Conservation (phyloP, 768 basidiomycete genomes). For the Auriculariales sp. region DNA sequence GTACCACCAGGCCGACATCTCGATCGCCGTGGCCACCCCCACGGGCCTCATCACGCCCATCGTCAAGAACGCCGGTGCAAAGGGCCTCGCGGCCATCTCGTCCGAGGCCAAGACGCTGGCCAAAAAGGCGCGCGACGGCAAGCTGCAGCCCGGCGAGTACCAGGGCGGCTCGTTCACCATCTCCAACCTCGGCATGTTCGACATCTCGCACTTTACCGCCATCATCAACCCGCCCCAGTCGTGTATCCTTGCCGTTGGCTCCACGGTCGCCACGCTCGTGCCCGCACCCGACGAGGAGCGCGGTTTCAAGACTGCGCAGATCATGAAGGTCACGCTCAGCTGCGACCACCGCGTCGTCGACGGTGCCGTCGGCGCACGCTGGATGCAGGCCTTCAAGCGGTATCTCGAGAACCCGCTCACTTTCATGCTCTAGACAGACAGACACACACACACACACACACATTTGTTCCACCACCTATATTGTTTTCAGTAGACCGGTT, state of each 20-base stretch:
- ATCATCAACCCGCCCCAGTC: slow-evolving; percentile 99
- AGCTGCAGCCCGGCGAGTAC: slow-evolving; percentile 88
- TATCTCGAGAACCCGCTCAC: slow-evolving; percentile 95
- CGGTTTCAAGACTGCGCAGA: slow-evolving; percentile 83
- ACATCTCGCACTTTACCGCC: slow-evolving; percentile 88
- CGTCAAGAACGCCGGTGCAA: slow-evolving; percentile 80
- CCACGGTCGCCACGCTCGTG: slow-evolving; percentile 72
- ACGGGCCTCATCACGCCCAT: slow-evolving; percentile 96
- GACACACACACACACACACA: too few relatives aligned
- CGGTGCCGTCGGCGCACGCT: slow-evolving; percentile 87
- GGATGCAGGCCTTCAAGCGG: slow-evolving; percentile 86
- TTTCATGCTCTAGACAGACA: slow-evolving; percentile 97
- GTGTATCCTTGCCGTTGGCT: slow-evolving; percentile 91
- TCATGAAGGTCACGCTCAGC: slow-evolving; percentile 94
- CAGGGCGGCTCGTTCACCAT: slow-evolving; percentile 99
- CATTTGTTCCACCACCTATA: slow-evolving; percentile 5
- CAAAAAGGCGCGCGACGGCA: slow-evolving; percentile 92
- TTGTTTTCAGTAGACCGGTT: not conserved
- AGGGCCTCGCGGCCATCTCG: slow-evolving; percentile 88
- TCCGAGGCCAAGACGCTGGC: slow-evolving; percentile 85
- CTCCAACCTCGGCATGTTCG: slow-evolving; percentile 98
- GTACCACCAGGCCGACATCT: slow-evolving; percentile 98
- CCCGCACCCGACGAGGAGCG: slow-evolving; percentile 81
- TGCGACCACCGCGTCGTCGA: slow-evolving; percentile 94
- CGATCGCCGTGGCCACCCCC: slow-evolving; percentile 91